These are phyloP conservation scores for Pogostemon cablin DNA, from an alignment of 257 asterid species.

Conservation along the genomic window DNA sequence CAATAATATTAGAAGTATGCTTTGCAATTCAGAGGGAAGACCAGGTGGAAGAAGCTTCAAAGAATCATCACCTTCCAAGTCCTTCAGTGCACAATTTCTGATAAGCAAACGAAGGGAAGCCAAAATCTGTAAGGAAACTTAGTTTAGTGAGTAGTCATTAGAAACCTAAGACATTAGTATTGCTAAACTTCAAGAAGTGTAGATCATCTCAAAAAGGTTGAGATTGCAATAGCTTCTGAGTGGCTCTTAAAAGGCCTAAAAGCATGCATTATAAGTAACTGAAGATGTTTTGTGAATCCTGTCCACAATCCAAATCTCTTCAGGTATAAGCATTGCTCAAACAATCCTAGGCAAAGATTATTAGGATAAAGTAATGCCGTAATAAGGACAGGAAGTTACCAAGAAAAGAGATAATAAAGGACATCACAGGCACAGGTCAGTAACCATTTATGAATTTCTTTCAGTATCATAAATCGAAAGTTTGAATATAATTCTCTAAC, in stretches of 20 bases:
- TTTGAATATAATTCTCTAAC: no score
- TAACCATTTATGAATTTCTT: no score
- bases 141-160: not conserved
- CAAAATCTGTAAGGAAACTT: conserved; percentile 39
- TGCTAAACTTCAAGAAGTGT: not conserved
- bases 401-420: no score
- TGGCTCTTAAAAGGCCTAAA: not conserved
- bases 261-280: not conserved
- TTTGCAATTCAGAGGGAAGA: conserved; percentile 45
- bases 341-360: no score
- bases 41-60: conserved; percentile 51
- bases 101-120: conserved; percentile 50
- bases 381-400: no score
- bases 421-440: no score
- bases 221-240: not conserved
- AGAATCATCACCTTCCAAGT: conserved; percentile 32
- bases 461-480: no score
- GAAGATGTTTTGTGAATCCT: no score
- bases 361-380: no score
- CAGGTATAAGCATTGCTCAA: no score
- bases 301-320: no score
- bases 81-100: conserved; percentile 35
- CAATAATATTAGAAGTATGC: conserved; percentile 38
- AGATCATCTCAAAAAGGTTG: conserved; percentile 16
- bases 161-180: conserved; percentile 5